Conservation (phyloP, 148 eudicot species). For the Agrostemma githago region DNA sequence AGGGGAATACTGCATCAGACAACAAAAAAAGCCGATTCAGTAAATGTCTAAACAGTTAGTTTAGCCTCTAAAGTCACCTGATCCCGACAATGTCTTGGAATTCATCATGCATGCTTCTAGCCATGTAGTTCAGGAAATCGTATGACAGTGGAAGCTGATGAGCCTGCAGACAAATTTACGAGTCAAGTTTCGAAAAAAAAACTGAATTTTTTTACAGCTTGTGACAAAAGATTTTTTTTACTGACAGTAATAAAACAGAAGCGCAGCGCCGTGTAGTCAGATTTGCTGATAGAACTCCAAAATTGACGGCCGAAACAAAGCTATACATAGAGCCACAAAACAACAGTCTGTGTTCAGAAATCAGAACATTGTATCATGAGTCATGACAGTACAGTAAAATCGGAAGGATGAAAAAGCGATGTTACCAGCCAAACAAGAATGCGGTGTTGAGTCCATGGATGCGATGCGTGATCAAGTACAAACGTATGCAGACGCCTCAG, state of each 20-base stretch:
- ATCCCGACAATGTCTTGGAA: conserved; percentile 80
- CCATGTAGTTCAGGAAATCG: conserved; percentile 76
- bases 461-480: no score
- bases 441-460: no score
- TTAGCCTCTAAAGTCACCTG: conserved; percentile 27
- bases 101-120: conserved; percentile 79
- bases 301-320: conserved; percentile 86
- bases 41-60: no score
- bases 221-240: background rate
- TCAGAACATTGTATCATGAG: background rate
- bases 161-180: conserved; percentile 41
- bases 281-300: conserved; percentile 66
- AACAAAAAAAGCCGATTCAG: background rate
- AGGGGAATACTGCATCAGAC: conserved; percentile 62
- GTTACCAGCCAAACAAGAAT: no score
- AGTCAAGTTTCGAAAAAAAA: background rate
- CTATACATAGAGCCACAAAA: conserved; percentile 23
- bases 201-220: background rate
- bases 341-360: no score
- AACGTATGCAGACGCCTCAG: no score
- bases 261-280: conserved; percentile 68
- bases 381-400: background rate
- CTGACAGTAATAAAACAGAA: conserved; percentile 67
- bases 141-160: conserved; percentile 71
- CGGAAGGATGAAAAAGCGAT: background rate